A percentile compares a stretch with the other conserved stretches of the same genome.
Evolutionary conservation across 192 early-diverging fungal genomes (phyloP).

Genomic region (Entophlyctis luteolus): DNA sequence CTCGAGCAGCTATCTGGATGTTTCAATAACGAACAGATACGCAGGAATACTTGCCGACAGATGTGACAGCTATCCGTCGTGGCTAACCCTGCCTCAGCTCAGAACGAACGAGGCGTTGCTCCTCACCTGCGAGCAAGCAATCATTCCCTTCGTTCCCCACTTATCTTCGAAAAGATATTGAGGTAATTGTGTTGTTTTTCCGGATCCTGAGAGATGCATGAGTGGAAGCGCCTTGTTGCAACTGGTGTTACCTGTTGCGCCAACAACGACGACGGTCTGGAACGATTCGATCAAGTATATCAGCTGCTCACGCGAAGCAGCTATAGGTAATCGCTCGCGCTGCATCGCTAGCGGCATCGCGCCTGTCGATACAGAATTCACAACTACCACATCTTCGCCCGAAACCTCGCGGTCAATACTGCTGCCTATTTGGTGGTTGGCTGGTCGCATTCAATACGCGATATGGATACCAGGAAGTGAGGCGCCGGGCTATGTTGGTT

Average conservation of each 20-base stretch:
- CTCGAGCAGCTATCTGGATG: conserved; percentile 62
- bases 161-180: conserved; percentile 75
- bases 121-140: conserved; percentile 73
- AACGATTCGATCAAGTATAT: conserved; percentile 64
- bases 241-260: conserved; percentile 57
- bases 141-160: conserved; percentile 60
- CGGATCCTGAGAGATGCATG: conserved; percentile 35
- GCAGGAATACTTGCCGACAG: conserved; percentile 5
- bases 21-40: neutral
- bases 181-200: conserved; percentile 80
- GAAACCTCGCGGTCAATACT: neutral
- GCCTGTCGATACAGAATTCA: neutral
- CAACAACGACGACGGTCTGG: conserved; percentile 70
- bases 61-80: conserved; percentile 25
- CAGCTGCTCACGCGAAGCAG: conserved; percentile 47
- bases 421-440: too few relatives aligned
- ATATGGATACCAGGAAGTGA: too few relatives aligned
- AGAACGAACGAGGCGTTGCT: neutral
- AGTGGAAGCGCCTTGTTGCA: neutral
- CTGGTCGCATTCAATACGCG: too few relatives aligned
- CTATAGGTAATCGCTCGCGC: conserved; percentile 5
- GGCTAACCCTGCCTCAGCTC: conserved; percentile 5
- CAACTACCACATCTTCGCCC: neutral
- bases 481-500: too few relatives aligned
- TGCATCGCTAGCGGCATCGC: conserved; percentile 15